Percentiles rank a stretch among this genome's conserved stretches.
These are phyloP conservation scores for Arabidopsis arenosa DNA, from an alignment of 345 rosid genomes.

Conservation along the genomic window DNA sequence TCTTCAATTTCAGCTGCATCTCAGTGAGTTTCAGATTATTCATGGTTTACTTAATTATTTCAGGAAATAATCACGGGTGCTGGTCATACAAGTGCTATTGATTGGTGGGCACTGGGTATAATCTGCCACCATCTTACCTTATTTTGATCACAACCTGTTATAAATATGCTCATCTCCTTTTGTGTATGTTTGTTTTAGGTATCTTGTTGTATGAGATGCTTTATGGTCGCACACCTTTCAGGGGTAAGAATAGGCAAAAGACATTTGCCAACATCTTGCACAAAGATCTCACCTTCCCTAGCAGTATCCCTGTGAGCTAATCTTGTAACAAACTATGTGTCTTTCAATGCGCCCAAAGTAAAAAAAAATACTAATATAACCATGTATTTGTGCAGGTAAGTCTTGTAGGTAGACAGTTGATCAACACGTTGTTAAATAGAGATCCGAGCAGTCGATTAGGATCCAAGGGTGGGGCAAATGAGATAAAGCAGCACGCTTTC, in stretches of 20 bases:
- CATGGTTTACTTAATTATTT: conserved; percentile 34
- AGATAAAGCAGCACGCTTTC: conserved; percentile 90
- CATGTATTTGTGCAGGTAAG: conserved; percentile 67
- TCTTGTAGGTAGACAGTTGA: conserved; percentile 80
- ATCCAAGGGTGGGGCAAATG: conserved; percentile 76
- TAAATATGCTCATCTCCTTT: background rate
- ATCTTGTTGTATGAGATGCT: conserved; percentile 94
- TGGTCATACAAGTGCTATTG: conserved; percentile 90
- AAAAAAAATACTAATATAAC: background rate
- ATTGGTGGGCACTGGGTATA: conserved; percentile 99
- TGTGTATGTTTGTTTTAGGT: conserved; percentile 53
- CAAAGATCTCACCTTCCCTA: conserved; percentile 96
- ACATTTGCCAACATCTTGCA: conserved; percentile 90
- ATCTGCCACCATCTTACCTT: background rate
- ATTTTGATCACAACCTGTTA: background rate
- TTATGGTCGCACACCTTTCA: conserved; percentile 96
- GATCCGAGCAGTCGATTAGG: conserved; percentile 83
- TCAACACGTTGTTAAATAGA: conserved; percentile 69
- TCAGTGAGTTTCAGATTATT: background rate
- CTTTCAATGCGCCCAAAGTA: background rate
- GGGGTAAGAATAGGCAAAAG: conserved; percentile 97
- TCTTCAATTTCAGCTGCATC: background rate
- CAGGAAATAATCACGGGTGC: conserved; percentile 95
- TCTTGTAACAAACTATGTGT: conserved; percentile 20
- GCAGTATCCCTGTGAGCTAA: conserved; percentile 79